Percentiles rank a stretch among this genome's conserved stretches.
These are phyloP conservation scores for Boletus vinaceobasis DNA, from an alignment of 768 basidiomycete species.

Conservation along the genomic window DNA sequence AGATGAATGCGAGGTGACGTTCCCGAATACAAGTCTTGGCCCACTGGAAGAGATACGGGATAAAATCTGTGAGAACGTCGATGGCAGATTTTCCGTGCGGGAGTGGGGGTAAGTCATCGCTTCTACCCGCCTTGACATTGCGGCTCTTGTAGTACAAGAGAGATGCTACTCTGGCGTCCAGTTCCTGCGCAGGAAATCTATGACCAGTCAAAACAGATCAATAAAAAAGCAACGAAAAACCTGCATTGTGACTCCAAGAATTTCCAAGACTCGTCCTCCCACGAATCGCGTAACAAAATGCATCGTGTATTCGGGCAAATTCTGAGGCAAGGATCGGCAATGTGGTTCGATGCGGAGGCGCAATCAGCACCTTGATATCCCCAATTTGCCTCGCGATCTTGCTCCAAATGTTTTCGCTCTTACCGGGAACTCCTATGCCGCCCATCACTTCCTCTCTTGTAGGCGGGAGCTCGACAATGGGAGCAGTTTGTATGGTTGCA, in stretches of 20 bases:
- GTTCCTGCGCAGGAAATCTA: slow-evolving; percentile 39
- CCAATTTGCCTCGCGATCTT: slow-evolving; percentile 55
- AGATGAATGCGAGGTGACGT: slow-evolving; percentile 14
- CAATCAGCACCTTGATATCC: slow-evolving; percentile 52
- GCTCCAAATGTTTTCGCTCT: slow-evolving; percentile 44
- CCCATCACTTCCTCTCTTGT: slow-evolving; percentile 24
- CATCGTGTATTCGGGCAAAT: slow-evolving; percentile 65
- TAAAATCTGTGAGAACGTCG: background rate
- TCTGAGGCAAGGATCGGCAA: slow-evolving; percentile 34
- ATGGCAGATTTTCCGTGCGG: background rate
- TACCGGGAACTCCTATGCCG: background rate
- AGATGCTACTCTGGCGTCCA: slow-evolving; percentile 43
- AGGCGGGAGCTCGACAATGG: slow-evolving; percentile 80
- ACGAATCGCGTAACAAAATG: slow-evolving; percentile 70
- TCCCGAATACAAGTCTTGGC: slow-evolving; percentile 8
- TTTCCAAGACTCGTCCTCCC: too few relatives aligned
- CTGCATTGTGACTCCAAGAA: too few relatives aligned
- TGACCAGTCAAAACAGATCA: background rate
- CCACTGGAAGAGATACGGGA: slow-evolving; percentile 2
- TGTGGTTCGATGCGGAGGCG: background rate
- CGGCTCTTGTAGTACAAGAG: slow-evolving; percentile 42
- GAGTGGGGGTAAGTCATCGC: background rate
- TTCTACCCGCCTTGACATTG: slow-evolving; percentile 32
- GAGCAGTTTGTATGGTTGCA: slow-evolving; percentile 56
- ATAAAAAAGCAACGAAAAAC: too few relatives aligned